Base-by-base conservation (phyloP, 164 flowering plant genomes). In the Tetracentron sinense region DNA sequence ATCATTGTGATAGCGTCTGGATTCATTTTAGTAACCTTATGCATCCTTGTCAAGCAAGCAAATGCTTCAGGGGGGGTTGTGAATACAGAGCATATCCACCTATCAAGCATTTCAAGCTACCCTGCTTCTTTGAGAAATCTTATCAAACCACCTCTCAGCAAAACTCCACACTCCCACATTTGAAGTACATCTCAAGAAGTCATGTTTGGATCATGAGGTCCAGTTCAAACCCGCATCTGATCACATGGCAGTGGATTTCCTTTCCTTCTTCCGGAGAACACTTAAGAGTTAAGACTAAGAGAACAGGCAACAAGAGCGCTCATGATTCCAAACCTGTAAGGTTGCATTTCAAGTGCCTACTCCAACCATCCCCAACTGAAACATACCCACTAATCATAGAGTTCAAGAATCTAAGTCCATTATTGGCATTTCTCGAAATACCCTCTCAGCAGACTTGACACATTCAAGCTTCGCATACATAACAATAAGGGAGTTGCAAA, bases 371-470 rank as follows among this genome's bases (percentile, higher is more conserved):
- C 25, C 82, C 86, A 66, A 33, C 73, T 0, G 62, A 74, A 59
- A 67, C 74, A 77, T 76, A 83, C 60, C 83, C 92, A 68, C 72
- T 62, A 59, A 87, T 74, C 81, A 90, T 80, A 5, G 92, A 84
- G 63, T 87, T 85, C 96, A 90, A 20, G 92, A 82, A 64, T 83
- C 87, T 63, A 77, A 54, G 63, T 87, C 89, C 66, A 72, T 80
- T 3, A 54, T 35, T 10, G 67, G 69, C 90, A 90, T 90, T 68
- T 80, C 79, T 1, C 57, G 65, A 62, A 90, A 90, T 66, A 85
- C 68, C 29, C 58, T 76, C 72, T 79, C 79, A 0, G 87, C 83
- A 64, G 7, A 56, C 48, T 73, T 82, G 19, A 76, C 54, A 29
- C 62, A 68, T n/a, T 89, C 86, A 56, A 76, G 33, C 66, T 85